Conservation (phyloP, 2,329 filamentous ascomycete species). For the Aureobasidium sp. region DNA sequence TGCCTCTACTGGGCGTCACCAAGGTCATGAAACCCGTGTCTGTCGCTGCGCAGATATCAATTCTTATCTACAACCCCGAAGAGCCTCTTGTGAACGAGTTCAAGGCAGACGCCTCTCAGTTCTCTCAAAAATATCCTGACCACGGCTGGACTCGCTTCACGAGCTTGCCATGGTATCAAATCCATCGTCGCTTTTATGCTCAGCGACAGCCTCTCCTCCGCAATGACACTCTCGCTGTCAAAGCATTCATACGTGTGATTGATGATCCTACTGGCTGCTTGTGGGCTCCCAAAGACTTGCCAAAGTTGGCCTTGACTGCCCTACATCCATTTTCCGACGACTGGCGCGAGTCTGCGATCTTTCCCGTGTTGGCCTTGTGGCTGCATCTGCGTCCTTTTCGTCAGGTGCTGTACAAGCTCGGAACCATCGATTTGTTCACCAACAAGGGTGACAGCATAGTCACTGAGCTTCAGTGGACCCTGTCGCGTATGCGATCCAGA, state of each 20-base stretch:
- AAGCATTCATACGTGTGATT: slow-evolving; percentile 53
- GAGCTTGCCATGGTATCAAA: slow-evolving; percentile 49
- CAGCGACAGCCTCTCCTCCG: slow-evolving; percentile 52
- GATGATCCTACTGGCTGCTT: slow-evolving; percentile 52
- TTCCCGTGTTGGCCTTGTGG: slow-evolving; percentile 49
- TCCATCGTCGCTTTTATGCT: slow-evolving; percentile 47
- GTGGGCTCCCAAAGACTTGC: slow-evolving; percentile 35
- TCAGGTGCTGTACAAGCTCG: slow-evolving; percentile 43
- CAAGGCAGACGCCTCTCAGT: slow-evolving; percentile 51
- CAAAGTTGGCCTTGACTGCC: slow-evolving; percentile 49
- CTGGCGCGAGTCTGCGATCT: not conserved
- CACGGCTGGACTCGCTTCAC: slow-evolving; percentile 56
- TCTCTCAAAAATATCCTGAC: slow-evolving; percentile 49
- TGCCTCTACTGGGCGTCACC: slow-evolving; percentile 22
- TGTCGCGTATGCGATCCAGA: slow-evolving; percentile 8
- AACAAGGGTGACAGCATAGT: not conserved
- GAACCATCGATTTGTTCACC: not conserved
- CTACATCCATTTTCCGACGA: slow-evolving; percentile 38
- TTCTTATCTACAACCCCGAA: slow-evolving; percentile 55
- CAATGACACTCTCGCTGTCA: slow-evolving; percentile 54
- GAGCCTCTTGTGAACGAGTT: slow-evolving; percentile 52
- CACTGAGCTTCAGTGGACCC: not conserved
- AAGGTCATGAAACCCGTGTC: slow-evolving; percentile 33
- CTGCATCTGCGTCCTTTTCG: slow-evolving; percentile 53
- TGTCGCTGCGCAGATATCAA: slow-evolving; percentile 51